Evolutionary conservation across 1,284 basidiomycete genomes (phyloP), one percentile per base, ranked within the genome.

Genomic region (Salmacisia buchloeana): DNA sequence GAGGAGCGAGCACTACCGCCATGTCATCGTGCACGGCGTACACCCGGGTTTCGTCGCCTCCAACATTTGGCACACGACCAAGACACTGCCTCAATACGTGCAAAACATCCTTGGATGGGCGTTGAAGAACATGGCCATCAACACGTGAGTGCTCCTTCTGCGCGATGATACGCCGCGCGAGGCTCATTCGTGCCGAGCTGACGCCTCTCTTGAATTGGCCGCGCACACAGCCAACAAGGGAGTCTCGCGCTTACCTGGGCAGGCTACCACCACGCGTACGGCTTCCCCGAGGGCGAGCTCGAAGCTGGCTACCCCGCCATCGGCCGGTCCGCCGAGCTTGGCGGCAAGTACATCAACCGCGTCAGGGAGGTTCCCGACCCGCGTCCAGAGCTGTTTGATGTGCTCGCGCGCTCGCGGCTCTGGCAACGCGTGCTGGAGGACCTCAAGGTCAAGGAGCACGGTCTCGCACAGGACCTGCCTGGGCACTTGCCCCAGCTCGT

Each of bases 371-470:
- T n/a, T n/a, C n/a, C 62, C 39, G 61, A 61, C 12, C 34, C 66
- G 2, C 39, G 74, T 2, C 74, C 74, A 3, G 74, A 76, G 59
- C 65, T 68, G 2, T 65, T 67, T 12, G 72, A 76, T 59, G 46
- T 49, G 3, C 60, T 76, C 33, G 70, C 68, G 2, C 63, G 69
- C n/a, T 57, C 61, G 13, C 63, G 73, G 12, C 56, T 79, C 58
- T 79, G 73, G 63, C 63, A 73, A 45, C 65, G 70, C 6, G 70
- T 69, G 7, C 60, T 71, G 12, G 74, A 74, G 33, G 77, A 79
- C 52, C 68, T 79, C 59, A 69, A 75, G 63, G 72, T 68, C 46
- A 59, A 46, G 7, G 63, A 70, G 39, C 39, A 67, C 9, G 62
- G 65, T 2, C 27, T 68, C 1, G 65, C 59, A 1, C 21, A 25